These are phyloP conservation scores for Tricholoma flavovirens DNA, from an alignment of 768 basidiomycete species.

Conservation along the genomic window DNA sequence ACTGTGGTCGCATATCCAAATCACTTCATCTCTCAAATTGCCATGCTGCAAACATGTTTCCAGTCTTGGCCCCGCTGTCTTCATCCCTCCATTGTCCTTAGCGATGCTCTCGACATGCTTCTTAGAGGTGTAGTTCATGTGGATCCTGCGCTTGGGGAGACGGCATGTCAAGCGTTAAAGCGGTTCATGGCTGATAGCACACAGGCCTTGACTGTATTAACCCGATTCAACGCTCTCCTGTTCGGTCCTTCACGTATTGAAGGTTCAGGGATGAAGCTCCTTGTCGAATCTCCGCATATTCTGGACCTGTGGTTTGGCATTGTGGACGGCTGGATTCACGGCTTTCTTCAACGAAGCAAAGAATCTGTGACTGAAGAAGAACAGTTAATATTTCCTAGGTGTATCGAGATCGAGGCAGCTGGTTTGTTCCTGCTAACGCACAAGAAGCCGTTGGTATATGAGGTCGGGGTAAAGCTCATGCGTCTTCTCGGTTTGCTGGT, in stretches of 20 bases:
- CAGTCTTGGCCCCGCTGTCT: slow-evolving; percentile 83
- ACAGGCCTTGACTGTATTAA: slow-evolving; percentile 53
- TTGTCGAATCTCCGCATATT: slow-evolving; percentile 62
- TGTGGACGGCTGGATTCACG: slow-evolving; percentile 62
- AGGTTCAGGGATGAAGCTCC: slow-evolving; percentile 53
- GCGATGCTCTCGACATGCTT: slow-evolving; percentile 71
- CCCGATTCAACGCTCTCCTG: slow-evolving; percentile 63
- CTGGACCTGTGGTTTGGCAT: slow-evolving; percentile 69
- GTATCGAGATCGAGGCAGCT: slow-evolving; percentile 64
- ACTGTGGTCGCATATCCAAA: slow-evolving; percentile 62
- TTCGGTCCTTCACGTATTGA: slow-evolving; percentile 69
- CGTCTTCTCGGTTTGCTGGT: slow-evolving; percentile 50
- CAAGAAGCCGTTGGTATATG: slow-evolving; percentile 43
- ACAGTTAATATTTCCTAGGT: slow-evolving; percentile 36
- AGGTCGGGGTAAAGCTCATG: slow-evolving; percentile 58
- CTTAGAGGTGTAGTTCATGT: slow-evolving; percentile 81
- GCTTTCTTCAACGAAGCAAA: slow-evolving; percentile 35
- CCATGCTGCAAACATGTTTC: slow-evolving; percentile 69
- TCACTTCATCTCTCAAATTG: slow-evolving; percentile 55
- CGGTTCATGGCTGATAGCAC: slow-evolving; percentile 62
- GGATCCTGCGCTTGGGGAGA: slow-evolving; percentile 68
- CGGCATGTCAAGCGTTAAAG: slow-evolving; percentile 60
- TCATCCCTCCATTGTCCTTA: slow-evolving; percentile 45
- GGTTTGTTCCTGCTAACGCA: slow-evolving; percentile 71
- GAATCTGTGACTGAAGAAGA: slow-evolving; percentile 37